A percentile compares a stretch with the other conserved stretches of the same genome.
phyloP scores from a whole-genome alignment of 352 stramenopile genomes.

The Pythium folliculosum region DNA sequence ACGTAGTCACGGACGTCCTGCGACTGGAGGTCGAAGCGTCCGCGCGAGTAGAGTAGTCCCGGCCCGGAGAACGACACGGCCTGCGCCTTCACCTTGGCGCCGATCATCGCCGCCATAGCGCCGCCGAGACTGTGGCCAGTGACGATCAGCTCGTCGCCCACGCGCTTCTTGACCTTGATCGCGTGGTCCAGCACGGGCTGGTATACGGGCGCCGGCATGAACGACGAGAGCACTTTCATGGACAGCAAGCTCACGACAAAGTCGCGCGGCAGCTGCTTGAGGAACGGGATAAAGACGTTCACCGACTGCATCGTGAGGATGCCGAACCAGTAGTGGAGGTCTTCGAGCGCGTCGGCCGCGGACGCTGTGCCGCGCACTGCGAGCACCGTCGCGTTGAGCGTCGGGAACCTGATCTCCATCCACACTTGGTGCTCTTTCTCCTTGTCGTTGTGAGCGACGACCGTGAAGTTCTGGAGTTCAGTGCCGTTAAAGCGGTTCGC shows the following conservation, averaged over 20 bases:
- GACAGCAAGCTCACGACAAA: slow-evolving; percentile 41
- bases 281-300: slow-evolving; percentile 41
- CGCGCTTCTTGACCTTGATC: slow-evolving; percentile 36
- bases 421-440: slow-evolving; percentile 36
- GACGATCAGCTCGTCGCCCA: slow-evolving; percentile 66
- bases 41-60: slow-evolving; percentile 70
- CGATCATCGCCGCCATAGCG: slow-evolving; percentile 75
- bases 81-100: slow-evolving; percentile 69
- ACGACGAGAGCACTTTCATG: slow-evolving; percentile 27
- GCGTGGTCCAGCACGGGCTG: slow-evolving; percentile 58
- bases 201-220: slow-evolving; percentile 70
- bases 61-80: slow-evolving; percentile 79
- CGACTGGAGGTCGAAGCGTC: slow-evolving; percentile 61
- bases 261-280: slow-evolving; percentile 35
- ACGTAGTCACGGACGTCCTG: slow-evolving; percentile 76
- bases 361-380: slow-evolving; percentile 37
- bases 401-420: slow-evolving; percentile 38
- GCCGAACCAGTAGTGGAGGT: slow-evolving; percentile 46
- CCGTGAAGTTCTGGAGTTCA: slow-evolving; percentile 27
- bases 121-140: slow-evolving; percentile 80
- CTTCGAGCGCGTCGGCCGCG: slow-evolving; percentile 38
- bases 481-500: slow-evolving; percentile 40
- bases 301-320: slow-evolving; percentile 40
- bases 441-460: slow-evolving; percentile 25
- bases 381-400: slow-evolving; percentile 39